Evolutionary conservation across 2,329 filamentous ascomycete species (phyloP).

Genomic region (Emmonsiellopsis sp.): DNA sequence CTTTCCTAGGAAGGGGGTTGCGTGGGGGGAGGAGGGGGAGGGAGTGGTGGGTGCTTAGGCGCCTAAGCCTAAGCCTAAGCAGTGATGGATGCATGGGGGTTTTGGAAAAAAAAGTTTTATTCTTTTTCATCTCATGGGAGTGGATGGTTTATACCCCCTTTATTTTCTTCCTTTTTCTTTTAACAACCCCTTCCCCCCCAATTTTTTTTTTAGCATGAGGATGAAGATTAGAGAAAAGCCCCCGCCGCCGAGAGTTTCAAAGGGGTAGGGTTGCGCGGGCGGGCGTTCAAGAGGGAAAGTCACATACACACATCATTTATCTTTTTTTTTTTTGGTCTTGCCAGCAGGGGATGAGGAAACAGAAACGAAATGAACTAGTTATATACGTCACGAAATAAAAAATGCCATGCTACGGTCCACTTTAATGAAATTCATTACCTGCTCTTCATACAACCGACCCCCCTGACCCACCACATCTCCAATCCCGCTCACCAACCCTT

Average conservation of each 20-base stretch:
- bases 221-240: not conserved
- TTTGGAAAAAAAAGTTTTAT: not conserved
- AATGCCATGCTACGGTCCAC: too few relatives aligned
- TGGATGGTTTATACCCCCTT: not conserved
- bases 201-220: not conserved
- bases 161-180: not conserved
- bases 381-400: too few relatives aligned
- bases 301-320: too few relatives aligned
- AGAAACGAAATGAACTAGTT: too few relatives aligned
- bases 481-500: too few relatives aligned
- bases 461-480: too few relatives aligned
- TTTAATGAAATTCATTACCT: too few relatives aligned
- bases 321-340: too few relatives aligned
- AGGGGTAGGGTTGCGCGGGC: too few relatives aligned
- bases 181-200: not conserved
- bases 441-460: too few relatives aligned
- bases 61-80: not conserved
- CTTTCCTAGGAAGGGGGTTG: slow-evolving; percentile 62
- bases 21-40: slow-evolving; percentile 29
- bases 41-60: not conserved
- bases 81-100: not conserved
- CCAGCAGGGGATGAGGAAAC: too few relatives aligned
- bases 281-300: too few relatives aligned
- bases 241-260: not conserved
- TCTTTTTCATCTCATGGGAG: not conserved